phyloP scores from a whole-genome alignment of 768 basidiomycete genomes.

The Boletus rex-veris region DNA sequence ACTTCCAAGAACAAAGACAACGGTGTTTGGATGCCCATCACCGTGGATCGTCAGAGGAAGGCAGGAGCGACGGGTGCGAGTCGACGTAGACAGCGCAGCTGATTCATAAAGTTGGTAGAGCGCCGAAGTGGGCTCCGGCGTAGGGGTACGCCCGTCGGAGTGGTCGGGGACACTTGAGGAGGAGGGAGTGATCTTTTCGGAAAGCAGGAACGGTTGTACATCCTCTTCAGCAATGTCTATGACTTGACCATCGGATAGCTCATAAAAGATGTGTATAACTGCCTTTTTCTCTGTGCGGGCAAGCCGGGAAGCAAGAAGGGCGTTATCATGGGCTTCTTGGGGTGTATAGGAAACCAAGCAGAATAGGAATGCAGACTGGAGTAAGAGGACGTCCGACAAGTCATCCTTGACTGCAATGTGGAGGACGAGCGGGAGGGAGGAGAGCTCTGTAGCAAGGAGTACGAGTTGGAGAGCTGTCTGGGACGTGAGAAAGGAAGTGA shows the following conservation, averaged over 20 bases:
- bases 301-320: constrained; percentile 78
- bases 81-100: constrained; percentile 61
- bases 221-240: constrained; percentile 57
- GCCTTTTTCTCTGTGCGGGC: constrained; percentile 67
- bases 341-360: constrained; percentile 73
- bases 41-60: constrained; percentile 53
- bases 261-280: constrained; percentile 84
- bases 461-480: constrained; percentile 59
- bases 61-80: constrained; percentile 58
- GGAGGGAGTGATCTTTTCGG: constrained; percentile 31
- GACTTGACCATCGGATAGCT: constrained; percentile 37
- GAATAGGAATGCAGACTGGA: constrained; percentile 77
- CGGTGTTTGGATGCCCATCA: constrained; percentile 55
- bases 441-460: constrained; percentile 65
- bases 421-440: constrained; percentile 61
- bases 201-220: constrained; percentile 57
- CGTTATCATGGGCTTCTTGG: constrained; percentile 87
- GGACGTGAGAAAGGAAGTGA: constrained; percentile 51
- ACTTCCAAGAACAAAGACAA: constrained; percentile 69
- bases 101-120: constrained; percentile 64
- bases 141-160: not conserved
- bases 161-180: constrained; percentile 16
- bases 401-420: constrained; percentile 66
- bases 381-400: constrained; percentile 69
- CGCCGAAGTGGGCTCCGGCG: constrained; percentile 8